Evolutionary conservation across 225 moss, liverwort and hornwort genomes (phyloP).

Genomic region (Marchantia polymorpha): DNA sequence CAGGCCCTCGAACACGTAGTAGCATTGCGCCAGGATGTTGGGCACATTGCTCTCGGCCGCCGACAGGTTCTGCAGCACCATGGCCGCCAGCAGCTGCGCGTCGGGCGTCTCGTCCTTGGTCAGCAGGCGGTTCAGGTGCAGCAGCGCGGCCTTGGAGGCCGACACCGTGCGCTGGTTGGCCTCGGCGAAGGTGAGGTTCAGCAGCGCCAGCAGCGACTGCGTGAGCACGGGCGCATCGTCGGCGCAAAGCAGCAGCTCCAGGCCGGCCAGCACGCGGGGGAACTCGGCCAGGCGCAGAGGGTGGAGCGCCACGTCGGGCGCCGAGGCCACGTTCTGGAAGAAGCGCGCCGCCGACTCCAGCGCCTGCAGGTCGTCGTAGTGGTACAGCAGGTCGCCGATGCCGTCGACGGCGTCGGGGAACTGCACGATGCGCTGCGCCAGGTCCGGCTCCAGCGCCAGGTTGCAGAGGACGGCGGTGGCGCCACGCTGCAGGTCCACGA

Average conservation of each 20-base stretch:
- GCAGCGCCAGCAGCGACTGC: slow-evolving; percentile 21
- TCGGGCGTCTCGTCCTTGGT: slow-evolving; percentile 17
- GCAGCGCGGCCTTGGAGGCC: slow-evolving; percentile 18
- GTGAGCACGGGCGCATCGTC: slow-evolving; percentile 14
- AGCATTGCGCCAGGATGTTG: slow-evolving; percentile 16
- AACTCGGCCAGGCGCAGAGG: slow-evolving; percentile 23
- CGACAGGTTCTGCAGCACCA: slow-evolving; percentile 24
- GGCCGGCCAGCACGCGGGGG: slow-evolving; percentile 30
- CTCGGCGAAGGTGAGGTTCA: slow-evolving; percentile 14
- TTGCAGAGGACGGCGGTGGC: slow-evolving; percentile 25
- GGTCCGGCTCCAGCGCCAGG: slow-evolving; percentile 23
- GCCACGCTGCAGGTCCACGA: slow-evolving; percentile 17
- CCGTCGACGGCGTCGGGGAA: slow-evolving; percentile 20
- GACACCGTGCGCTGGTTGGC: slow-evolving; percentile 23
- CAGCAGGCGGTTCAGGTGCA: slow-evolving; percentile 13
- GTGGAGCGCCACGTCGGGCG: slow-evolving; percentile 9
- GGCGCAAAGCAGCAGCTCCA: slow-evolving; percentile 16
- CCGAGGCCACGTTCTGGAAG: slow-evolving; percentile 25
- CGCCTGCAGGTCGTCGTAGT: slow-evolving; percentile 6
- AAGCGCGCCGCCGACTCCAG: slow-evolving; percentile 34
- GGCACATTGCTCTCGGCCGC: slow-evolving; percentile 1
- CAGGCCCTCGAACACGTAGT: slow-evolving; percentile 22
- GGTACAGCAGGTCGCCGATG: slow-evolving; percentile 19
- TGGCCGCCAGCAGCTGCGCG: slow-evolving; percentile 21
- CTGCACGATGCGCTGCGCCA: slow-evolving; percentile 19